These are phyloP conservation scores for Neoboletus brunneissimus DNA, from an alignment of 768 basidiomycete genomes.

Conservation along the genomic window DNA sequence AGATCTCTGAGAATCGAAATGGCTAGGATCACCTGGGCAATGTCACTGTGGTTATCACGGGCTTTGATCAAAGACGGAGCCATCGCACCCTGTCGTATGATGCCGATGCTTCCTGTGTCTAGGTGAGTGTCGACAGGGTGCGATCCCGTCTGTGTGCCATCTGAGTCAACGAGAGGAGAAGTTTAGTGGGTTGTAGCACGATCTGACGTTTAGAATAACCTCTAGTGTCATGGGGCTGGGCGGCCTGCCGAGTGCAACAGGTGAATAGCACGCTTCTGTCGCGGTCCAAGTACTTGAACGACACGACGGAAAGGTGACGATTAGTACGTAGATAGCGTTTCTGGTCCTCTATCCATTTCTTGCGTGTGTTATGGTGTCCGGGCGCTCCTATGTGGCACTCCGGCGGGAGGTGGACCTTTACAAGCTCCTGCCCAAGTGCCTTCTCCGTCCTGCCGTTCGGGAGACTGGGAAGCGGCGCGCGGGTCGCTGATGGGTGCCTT, in stretches of 20 bases:
- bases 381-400: slow-evolving; percentile 15
- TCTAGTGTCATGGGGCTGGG: background rate
- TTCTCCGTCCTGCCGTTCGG: background rate
- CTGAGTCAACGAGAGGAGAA: slow-evolving; percentile 1
- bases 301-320: slow-evolving; percentile 12
- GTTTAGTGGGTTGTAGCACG: background rate
- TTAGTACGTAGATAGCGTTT: background rate
- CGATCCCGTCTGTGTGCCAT: background rate
- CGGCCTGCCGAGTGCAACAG: slow-evolving; percentile 1
- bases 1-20: background rate
- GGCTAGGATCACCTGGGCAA: slow-evolving; percentile 9
- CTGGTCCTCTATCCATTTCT: slow-evolving; percentile 16
- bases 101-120: background rate
- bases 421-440: background rate
- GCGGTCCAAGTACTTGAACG: slow-evolving; percentile 3
- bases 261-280: slow-evolving; percentile 9
- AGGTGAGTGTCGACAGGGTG: background rate
- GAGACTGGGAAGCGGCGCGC: background rate
- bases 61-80: background rate
- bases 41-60: background rate
- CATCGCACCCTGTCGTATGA: background rate
- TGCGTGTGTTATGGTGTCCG: slow-evolving; percentile 3
- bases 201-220: slow-evolving; percentile 2
- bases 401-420: slow-evolving; percentile 4
- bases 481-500: background rate